Evolutionary conservation across 768 basidiomycete genomes (phyloP), one percentile per base, ranked within the genome.

Genomic region (Pulveroboletus sp.): DNA sequence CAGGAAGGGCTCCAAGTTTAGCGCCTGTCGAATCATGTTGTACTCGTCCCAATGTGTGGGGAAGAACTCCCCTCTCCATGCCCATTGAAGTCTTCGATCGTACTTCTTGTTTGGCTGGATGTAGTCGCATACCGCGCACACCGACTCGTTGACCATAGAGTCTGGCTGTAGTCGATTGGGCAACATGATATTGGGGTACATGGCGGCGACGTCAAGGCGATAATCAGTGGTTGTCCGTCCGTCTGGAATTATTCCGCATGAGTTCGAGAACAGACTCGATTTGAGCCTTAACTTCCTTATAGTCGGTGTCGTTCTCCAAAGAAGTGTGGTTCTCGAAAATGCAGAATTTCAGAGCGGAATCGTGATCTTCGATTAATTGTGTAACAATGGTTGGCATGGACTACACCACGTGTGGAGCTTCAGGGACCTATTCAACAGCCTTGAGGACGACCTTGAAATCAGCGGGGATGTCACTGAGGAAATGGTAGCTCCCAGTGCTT

Each of bases 101-200:
- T 96, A 99, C 11, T 82, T 79, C 72, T 99, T 99, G 19, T 90
- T 92, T 0, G 96, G 94, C 9, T 93, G 82, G 61, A 98, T 99
- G 68, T 87, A 98, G 70, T 99, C 96, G 71, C 96, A 99, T 2
- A 97, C 93, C 1, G 96, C 96, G 62, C 96, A 99, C 16, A 86
- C 87, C 17, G 95, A 83, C 67, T 98, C 96, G 61, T 94, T 92
- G 11, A 97, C 87, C 73, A 98, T 89, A 2, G 96, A 96, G 70
- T 99, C 96, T 2, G 96, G 96, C 59, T 99, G 96, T 2, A 99
- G 78, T 29, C 96, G 90, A 65, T 99, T 99, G 16, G 94, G 97
- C 75, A 99, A 85, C 96, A 99, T 99, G 81, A 99, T 98, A 69
- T 98, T 99, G 49, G 96, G 96, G 67, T 99, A 98, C 96, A 99